These are phyloP conservation scores for Alnus rubra DNA, from an alignment of 306 rosid genomes.

Conservation along the genomic window DNA sequence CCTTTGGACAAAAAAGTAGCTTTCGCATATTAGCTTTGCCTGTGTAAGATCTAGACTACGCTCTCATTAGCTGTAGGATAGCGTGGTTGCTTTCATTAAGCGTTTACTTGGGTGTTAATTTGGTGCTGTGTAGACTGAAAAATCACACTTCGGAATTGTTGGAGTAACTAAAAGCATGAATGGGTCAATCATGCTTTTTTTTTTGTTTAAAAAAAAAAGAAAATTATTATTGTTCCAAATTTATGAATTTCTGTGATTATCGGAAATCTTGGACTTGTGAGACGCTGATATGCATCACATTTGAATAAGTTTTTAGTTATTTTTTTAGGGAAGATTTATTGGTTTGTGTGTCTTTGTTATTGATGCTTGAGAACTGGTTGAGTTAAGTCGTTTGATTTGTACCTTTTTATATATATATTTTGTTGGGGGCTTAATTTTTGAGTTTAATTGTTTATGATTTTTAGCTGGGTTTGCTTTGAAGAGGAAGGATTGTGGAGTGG, in stretches of 20 bases:
- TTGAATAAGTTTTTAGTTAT: no score
- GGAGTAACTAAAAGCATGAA: neutral
- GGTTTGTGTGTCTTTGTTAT: no score
- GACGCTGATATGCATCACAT: no score
- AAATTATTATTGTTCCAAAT: neutral
- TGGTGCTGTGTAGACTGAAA: neutral
- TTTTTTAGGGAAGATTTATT: no score
- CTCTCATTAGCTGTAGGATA: no score
- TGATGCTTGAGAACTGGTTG: neutral
- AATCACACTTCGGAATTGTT: neutral
- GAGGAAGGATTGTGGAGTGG: constrained; percentile 48
- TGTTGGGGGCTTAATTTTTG: constrained; percentile 15
- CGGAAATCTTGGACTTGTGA: neutral
- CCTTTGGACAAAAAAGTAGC: neutral
- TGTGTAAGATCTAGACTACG: no score
- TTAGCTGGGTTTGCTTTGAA: constrained; percentile 62
- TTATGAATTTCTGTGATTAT: neutral
- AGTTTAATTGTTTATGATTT: constrained; percentile 18
- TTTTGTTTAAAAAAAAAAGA: neutral
- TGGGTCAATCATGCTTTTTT: neutral
- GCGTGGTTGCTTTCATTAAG: neutral
- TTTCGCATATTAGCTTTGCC: neutral
- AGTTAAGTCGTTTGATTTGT: neutral
- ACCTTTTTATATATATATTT: neutral
- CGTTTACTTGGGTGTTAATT: neutral